phyloP scores from a whole-genome alignment of 257 asterid genomes.

The Solanum microdontum region DNA sequence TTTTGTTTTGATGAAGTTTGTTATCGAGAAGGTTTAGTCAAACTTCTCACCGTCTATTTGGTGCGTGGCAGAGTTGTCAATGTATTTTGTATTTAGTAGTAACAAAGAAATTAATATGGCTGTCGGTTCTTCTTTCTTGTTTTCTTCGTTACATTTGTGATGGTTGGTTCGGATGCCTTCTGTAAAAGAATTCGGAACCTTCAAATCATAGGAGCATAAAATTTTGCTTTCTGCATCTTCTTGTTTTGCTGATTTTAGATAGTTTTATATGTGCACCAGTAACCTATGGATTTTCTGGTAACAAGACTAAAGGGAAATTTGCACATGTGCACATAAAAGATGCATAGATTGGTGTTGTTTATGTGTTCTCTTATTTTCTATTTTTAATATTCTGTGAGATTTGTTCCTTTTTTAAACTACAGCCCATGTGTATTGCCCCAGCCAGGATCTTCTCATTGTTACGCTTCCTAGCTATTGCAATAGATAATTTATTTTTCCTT shows the following conservation, averaged over 20 bases:
- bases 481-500: neutral
- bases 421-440: neutral
- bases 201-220: neutral
- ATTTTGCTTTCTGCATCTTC: neutral
- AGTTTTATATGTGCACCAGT: neutral
- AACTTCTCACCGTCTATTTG: neutral
- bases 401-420: neutral
- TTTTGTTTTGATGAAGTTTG: neutral
- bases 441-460: neutral
- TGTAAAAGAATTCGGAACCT: neutral
- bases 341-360: neutral
- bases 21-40: neutral
- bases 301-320: neutral
- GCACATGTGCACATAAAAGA: neutral
- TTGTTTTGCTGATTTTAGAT: neutral
- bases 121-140: neutral
- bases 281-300: neutral
- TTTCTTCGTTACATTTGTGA: neutral
- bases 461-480: neutral
- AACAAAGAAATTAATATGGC: neutral
- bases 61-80: neutral
- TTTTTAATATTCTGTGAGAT: neutral
- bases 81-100: neutral
- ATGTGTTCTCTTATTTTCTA: neutral
- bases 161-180: neutral